Percentiles rank a stretch among this genome's conserved stretches.
phyloP scores from a whole-genome alignment of 371 early-diverging fungal genomes.

The Zychaea mexicana region DNA sequence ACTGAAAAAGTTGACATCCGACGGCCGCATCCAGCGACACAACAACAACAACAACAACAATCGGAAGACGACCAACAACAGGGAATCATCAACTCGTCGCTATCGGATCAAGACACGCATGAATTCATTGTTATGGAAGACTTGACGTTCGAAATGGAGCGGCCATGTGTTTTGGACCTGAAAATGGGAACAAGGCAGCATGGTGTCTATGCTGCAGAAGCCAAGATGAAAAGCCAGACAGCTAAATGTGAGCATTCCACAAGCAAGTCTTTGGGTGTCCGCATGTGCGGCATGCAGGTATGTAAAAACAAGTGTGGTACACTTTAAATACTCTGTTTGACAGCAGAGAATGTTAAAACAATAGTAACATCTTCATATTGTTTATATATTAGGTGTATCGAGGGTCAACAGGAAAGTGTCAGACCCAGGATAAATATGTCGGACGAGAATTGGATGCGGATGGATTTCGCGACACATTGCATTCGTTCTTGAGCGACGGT shows the following conservation, averaged over 20 bases:
- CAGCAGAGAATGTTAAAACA: not conserved
- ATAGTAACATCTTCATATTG: too few species aligned
- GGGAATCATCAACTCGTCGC: too few species aligned
- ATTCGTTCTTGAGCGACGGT: constrained; percentile 81
- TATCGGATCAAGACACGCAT: constrained; percentile 5
- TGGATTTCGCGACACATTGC: constrained; percentile 73
- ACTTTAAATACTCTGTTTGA: too few species aligned
- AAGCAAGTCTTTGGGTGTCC: constrained; percentile 83
- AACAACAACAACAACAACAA: too few species aligned
- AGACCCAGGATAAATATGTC: constrained; percentile 90
- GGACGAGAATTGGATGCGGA: constrained; percentile 80
- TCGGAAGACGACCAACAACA: not conserved
- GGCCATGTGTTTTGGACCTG: constrained; percentile 91
- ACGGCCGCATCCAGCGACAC: not conserved
- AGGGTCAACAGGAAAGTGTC: constrained; percentile 50
- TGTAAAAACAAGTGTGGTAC: constrained; percentile 4
- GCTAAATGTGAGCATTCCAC: constrained; percentile 86
- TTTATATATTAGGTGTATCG: constrained; percentile 68
- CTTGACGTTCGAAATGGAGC: constrained; percentile 77
- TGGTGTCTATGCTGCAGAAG: constrained; percentile 79
- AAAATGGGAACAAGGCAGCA: constrained; percentile 97
- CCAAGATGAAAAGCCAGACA: constrained; percentile 82
- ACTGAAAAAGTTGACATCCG: not conserved
- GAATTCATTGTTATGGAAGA: constrained; percentile 91
- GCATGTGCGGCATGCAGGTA: constrained; percentile 97